Base-by-base conservation (phyloP, 2,329 filamentous ascomycete genomes). In the Coniella lustricola region DNA sequence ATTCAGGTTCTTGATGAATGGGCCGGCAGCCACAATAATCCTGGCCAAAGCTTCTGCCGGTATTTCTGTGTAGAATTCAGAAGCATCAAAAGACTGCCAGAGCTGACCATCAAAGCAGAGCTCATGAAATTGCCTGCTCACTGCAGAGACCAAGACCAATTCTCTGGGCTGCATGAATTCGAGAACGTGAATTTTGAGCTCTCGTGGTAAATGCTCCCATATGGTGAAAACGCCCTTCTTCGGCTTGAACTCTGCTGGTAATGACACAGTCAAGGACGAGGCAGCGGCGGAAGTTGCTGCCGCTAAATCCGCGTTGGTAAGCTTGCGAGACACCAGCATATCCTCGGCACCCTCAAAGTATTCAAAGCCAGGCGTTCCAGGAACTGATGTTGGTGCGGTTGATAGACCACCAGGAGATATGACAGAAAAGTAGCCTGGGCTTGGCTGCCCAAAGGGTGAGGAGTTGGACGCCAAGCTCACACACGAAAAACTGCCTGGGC, bases 31-130 rank as follows among this genome's bases (percentile, higher is more conserved):
- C 1, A 82, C 80, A 60, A 97, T 90, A 53, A 97, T 90, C 60
- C 85, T 89, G 48, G 90, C 81, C 41, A 98, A 70, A 1, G 87
- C 87, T 54, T 87, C 82, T 18, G 86, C 87, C 0, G 91, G 85
- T 55, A 97, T 97, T 45, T 90, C 80, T 55, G 78, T 79, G 62
- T 97, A 96, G 65, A 91, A 97, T 43, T 87, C 82, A 7, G 89
- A 84, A 2, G 87, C 82, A 63, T 97, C 90, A 42, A 97, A 76
- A 36, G 77, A 81, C 3, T 82, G 83, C 93, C 93, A 98, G 14
- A 97, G 70, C 67, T 98, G 93, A 2, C 93, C 93, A 64, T 98
- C 91, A 59, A 91, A 95, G 67, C 91, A 96, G 67, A 87, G 82
- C 41, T 77, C 75, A 64, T 95, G 74, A 73, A 93, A 96, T 5